phyloP scores from a whole-genome alignment of 164 flowering plant genomes.

The Chimonanthus salicifolius region DNA sequence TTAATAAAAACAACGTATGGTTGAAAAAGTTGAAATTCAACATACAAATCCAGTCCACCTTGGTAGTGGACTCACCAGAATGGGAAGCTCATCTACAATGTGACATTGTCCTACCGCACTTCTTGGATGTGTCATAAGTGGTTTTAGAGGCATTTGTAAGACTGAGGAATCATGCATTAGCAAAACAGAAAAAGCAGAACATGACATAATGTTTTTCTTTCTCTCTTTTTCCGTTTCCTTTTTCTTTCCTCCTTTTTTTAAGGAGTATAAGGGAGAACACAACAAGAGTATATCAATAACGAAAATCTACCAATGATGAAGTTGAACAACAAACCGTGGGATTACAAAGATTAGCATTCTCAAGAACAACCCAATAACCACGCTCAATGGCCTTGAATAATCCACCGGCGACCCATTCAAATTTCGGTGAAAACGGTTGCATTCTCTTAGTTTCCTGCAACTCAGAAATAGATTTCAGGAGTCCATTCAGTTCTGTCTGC shows the following conservation, averaged over 20 bases:
- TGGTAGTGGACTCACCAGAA: background rate
- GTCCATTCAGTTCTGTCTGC: conserved; percentile 34
- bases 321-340: conserved; percentile 62
- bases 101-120: background rate
- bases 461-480: conserved; percentile 35
- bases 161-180: background rate
- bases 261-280: background rate
- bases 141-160: background rate
- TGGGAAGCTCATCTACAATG: background rate
- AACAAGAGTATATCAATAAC: background rate
- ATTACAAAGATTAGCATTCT: conserved; percentile 94
- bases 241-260: too few species aligned
- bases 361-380: conserved; percentile 97
- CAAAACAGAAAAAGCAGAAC: background rate
- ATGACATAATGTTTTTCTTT: background rate
- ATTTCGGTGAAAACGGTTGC: conserved; percentile 49
- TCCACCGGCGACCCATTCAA: conserved; percentile 89
- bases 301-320: background rate
- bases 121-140: background rate
- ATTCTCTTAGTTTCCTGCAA: conserved; percentile 37
- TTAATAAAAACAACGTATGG: background rate
- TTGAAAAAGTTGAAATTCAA: too few species aligned
- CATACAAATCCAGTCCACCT: background rate
- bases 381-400: conserved; percentile 81
- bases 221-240: too few species aligned